Evolutionary conservation across 2,329 filamentous ascomycete genomes (phyloP).

Genomic region (Lachnellula hyalina): DNA sequence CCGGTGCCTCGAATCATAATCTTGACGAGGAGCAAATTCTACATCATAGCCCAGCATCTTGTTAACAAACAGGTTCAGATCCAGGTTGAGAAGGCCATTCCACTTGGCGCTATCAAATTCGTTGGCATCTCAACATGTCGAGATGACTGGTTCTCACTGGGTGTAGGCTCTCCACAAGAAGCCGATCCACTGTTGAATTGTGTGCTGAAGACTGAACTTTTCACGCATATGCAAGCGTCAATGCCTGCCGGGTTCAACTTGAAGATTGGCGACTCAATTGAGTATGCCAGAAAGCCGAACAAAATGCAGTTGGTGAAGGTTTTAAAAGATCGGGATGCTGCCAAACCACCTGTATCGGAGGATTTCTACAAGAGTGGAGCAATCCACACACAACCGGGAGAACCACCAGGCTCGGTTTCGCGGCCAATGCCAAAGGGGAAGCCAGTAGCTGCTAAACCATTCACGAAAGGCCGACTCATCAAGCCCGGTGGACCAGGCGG

Average conservation of each 20-base stretch:
- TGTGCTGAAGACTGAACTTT: conserved; percentile 93
- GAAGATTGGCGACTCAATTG: conserved; percentile 77
- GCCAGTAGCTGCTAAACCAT: conserved; percentile 79
- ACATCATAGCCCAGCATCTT: conserved; percentile 79
- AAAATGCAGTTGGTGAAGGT: conserved; percentile 88
- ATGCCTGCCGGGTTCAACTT: conserved; percentile 72
- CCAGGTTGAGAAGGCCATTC: conserved; percentile 72
- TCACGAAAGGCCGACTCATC: conserved; percentile 89
- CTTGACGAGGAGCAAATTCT: conserved; percentile 80
- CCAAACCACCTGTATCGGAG: conserved; percentile 52
- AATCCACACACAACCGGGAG: conserved; percentile 80
- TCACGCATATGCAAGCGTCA: conserved; percentile 79
- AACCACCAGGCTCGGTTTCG: conserved; percentile 76
- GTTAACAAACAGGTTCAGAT: conserved; percentile 80
- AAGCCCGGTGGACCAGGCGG: conserved; percentile 83
- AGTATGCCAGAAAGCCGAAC: conserved; percentile 96
- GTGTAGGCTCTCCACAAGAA: conserved; percentile 84
- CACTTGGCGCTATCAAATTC: conserved; percentile 83
- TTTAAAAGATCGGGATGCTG: conserved; percentile 61
- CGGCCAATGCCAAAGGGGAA: conserved; percentile 83
- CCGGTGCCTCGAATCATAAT: conserved; percentile 79
- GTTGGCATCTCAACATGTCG: conserved; percentile 74
- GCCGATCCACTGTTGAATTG: conserved; percentile 91
- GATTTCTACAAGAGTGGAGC: conserved; percentile 93
- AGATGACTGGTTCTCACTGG: conserved; percentile 96